These are phyloP conservation scores for Penicillium vulpinum DNA, from an alignment of 2,329 filamentous ascomycete species.

Conservation along the genomic window DNA sequence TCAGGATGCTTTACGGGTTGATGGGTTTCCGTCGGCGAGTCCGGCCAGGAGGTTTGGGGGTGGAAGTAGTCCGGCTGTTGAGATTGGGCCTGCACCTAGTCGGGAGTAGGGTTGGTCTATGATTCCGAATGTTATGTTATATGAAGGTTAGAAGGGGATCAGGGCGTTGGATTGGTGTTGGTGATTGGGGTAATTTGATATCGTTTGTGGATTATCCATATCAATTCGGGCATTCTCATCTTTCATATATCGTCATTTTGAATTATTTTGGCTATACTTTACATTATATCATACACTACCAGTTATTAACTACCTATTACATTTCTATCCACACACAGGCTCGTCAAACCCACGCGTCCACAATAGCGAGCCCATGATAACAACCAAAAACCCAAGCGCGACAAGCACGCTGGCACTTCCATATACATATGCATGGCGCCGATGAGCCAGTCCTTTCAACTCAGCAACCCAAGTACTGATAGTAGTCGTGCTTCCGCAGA, in stretches of 20 bases:
- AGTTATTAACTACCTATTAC: too few species aligned
- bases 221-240: neutral
- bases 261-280: neutral
- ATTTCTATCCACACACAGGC: conserved; percentile 36
- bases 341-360: conserved; percentile 50
- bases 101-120: neutral
- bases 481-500: conserved; percentile 67
- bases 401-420: conserved; percentile 49
- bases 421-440: conserved; percentile 63
- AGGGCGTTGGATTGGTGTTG: neutral
- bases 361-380: conserved; percentile 58
- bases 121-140: neutral
- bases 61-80: neutral
- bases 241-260: neutral
- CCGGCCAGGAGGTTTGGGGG: conserved; percentile 1
- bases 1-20: neutral
- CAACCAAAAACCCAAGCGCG: conserved; percentile 51
- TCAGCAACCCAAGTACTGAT: conserved; percentile 68
- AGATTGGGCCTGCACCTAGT: conserved; percentile 4
- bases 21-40: neutral
- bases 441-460: conserved; percentile 53
- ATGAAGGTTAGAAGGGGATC: neutral
- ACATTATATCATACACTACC: neutral
- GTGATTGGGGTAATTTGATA: neutral
- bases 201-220: neutral